phyloP scores from a whole-genome alignment of 371 early-diverging fungal species.

The Mucor lusitanicus region DNA sequence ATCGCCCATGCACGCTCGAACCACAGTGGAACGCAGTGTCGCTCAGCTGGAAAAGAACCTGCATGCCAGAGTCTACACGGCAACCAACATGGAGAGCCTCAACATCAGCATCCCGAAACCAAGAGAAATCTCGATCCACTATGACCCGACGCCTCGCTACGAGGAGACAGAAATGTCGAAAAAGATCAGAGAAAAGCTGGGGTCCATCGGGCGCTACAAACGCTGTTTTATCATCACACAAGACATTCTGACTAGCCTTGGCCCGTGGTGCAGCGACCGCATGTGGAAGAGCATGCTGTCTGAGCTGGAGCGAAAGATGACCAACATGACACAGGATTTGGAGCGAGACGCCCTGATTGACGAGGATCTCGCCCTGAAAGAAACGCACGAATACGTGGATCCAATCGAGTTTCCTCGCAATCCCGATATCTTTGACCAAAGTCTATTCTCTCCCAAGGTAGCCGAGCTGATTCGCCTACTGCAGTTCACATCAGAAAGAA shows the following conservation, averaged over 20 bases:
- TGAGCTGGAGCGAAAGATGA: slow-evolving; percentile 28
- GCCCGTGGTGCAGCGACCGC: slow-evolving; percentile 69
- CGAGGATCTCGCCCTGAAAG: slow-evolving; percentile 28
- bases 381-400: slow-evolving; percentile 25
- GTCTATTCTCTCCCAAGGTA: slow-evolving; percentile 63
- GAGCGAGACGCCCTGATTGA: slow-evolving; percentile 26
- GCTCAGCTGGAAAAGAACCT: slow-evolving; percentile 71
- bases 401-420: slow-evolving; percentile 26
- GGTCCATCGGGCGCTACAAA: slow-evolving; percentile 31
- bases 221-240: slow-evolving; percentile 39
- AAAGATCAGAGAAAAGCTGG: slow-evolving; percentile 41
- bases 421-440: slow-evolving; percentile 28
- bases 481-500: slow-evolving; percentile 24
- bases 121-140: slow-evolving; percentile 53
- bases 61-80: slow-evolving; percentile 67
- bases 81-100: slow-evolving; percentile 37
- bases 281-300: slow-evolving; percentile 52
- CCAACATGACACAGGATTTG: slow-evolving; percentile 15
- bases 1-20: slow-evolving; percentile 70
- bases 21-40: slow-evolving; percentile 43
- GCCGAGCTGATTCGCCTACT: slow-evolving; percentile 58
- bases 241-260: slow-evolving; percentile 50
- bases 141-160: slow-evolving; percentile 40
- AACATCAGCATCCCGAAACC: slow-evolving; percentile 46
- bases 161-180: slow-evolving; percentile 43